phyloP scores from a whole-genome alignment of 805 yeast species.

The Maudiozyma barnettii region DNA sequence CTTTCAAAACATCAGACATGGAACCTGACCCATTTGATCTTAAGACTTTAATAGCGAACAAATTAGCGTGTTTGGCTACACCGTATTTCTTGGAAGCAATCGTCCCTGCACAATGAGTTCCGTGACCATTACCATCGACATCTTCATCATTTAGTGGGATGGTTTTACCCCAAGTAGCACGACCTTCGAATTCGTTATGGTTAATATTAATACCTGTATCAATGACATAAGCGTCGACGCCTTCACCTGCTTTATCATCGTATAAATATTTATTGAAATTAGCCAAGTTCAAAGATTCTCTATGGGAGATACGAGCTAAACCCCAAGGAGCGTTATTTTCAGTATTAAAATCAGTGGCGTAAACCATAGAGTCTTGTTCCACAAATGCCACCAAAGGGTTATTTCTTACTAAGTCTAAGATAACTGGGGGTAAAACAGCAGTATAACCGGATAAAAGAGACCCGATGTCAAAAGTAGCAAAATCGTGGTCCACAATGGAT shows the following conservation, averaged over 20 bases:
- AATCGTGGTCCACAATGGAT: conserved; percentile 35
- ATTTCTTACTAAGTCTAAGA: conserved; percentile 62
- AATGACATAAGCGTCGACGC: conserved; percentile 77
- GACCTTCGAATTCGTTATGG: conserved; percentile 72
- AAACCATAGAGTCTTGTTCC: conserved; percentile 66
- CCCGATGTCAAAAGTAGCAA: conserved; percentile 50
- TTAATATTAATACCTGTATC: conserved; percentile 79
- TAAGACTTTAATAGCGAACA: conserved; percentile 78
- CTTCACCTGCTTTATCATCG: conserved; percentile 67
- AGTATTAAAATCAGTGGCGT: conserved; percentile 48
- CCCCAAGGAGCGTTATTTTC: conserved; percentile 95
- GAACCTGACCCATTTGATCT: conserved; percentile 76
- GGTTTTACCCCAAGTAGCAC: conserved; percentile 83
- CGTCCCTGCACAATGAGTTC: conserved; percentile 96
- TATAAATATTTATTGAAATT: conserved; percentile 65
- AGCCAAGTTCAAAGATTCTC: conserved; percentile 57
- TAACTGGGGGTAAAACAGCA: conserved; percentile 70
- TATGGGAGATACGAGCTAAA: conserved; percentile 79
- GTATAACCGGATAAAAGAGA: conserved; percentile 64
- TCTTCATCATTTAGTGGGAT: conserved; percentile 64
- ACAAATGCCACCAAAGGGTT: conserved; percentile 58
- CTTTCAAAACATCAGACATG: conserved; percentile 76
- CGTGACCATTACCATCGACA: conserved; percentile 85
- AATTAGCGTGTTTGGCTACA: conserved; percentile 69
- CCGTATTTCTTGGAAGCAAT: conserved; percentile 75